Conservation (phyloP, 345 rosid genomes). For the Melaleuca alternifolia region DNA sequence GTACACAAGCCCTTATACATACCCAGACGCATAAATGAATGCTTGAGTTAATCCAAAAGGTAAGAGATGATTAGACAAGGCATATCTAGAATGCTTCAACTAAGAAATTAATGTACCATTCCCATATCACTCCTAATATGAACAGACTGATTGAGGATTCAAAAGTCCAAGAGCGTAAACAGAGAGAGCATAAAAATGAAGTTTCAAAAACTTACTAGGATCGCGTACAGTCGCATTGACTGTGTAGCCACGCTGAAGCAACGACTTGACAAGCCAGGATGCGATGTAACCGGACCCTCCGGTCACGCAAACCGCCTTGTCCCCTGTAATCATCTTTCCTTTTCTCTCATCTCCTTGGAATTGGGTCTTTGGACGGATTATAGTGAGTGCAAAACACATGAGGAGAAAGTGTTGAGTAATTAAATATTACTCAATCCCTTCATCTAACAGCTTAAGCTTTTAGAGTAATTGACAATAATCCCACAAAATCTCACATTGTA, state of each 20-base stretch:
- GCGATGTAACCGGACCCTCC: slow-evolving; percentile 41
- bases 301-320: slow-evolving; percentile 19
- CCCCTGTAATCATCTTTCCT: background rate
- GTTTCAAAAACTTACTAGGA: slow-evolving; percentile 4
- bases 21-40: background rate
- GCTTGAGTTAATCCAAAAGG: background rate
- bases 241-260: slow-evolving; percentile 32
- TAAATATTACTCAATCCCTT: too few relatives aligned
- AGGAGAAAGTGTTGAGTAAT: too few relatives aligned
- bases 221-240: slow-evolving; percentile 34
- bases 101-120: background rate
- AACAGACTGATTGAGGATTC: background rate
- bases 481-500: too few relatives aligned
- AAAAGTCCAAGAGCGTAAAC: too few relatives aligned
- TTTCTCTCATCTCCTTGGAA: background rate
- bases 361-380: background rate
- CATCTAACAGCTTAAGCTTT: too few relatives aligned
- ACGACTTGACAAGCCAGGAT: slow-evolving; percentile 30
- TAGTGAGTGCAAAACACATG: background rate
- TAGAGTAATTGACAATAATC: too few relatives aligned
- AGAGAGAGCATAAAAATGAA: background rate
- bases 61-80: background rate
- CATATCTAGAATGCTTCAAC: background rate
- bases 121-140: background rate
- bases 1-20: background rate